These are phyloP conservation scores for Ricinus communis DNA, from an alignment of 345 rosid genomes.

Conservation along the genomic window DNA sequence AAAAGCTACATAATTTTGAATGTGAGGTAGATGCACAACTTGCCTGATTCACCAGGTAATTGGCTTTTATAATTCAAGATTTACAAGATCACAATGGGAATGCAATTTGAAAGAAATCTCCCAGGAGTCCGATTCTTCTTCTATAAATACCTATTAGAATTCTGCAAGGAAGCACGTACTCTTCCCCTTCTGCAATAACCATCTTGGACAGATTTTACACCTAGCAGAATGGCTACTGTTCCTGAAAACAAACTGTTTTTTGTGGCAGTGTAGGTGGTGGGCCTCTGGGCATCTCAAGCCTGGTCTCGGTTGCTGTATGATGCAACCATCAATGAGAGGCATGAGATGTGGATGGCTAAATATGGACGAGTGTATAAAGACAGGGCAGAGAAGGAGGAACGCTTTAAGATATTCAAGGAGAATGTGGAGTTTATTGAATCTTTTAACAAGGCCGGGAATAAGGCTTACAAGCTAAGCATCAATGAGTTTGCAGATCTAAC, in stretches of 20 bases:
- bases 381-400: conserved; percentile 31
- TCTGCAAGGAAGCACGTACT: too few species aligned
- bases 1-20: too few species aligned
- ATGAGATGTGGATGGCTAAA: conserved; percentile 38
- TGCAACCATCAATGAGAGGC: conserved; percentile 20
- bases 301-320: conserved; percentile 24
- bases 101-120: too few species aligned
- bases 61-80: too few species aligned
- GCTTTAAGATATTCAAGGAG: conserved; percentile 39
- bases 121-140: too few species aligned
- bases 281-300: conserved; percentile 21
- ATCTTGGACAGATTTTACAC: too few species aligned
- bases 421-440: conserved; percentile 40
- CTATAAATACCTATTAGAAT: too few species aligned
- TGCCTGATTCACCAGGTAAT: too few species aligned
- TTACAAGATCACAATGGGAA: too few species aligned
- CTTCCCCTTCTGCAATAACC: too few species aligned
- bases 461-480: conserved; percentile 28
- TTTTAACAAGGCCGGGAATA: conserved; percentile 31
- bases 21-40: too few species aligned
- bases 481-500: conserved; percentile 56
- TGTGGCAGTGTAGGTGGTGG: conserved; percentile 1
- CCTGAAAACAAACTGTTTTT: neutral
- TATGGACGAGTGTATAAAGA: conserved; percentile 33
- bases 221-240: neutral